Conservation (phyloP, 495 filamentous ascomycete species). For the Cercophora samala region DNA sequence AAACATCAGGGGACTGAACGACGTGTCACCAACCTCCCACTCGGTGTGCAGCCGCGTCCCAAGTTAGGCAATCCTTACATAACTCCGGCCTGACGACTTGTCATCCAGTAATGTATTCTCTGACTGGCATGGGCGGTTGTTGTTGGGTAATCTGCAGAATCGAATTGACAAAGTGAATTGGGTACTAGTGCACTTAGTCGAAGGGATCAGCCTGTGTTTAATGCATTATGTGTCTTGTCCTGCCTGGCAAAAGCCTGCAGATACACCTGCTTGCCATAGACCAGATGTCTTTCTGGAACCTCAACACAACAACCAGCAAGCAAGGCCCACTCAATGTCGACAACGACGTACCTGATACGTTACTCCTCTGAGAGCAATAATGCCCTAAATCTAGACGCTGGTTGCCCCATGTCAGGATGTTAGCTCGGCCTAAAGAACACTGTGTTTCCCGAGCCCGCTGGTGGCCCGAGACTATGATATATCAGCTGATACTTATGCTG, state of each 20-base stretch:
- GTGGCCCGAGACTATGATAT: neutral
- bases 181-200: neutral
- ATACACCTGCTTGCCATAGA: neutral
- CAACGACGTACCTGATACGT: no score
- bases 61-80: constrained; percentile 26
- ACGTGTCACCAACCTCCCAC: neutral
- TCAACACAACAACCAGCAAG: no score
- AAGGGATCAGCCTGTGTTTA: neutral
- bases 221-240: no score
- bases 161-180: neutral
- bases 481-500: neutral
- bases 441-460: neutral
- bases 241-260: no score
- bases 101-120: neutral
- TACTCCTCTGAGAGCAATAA: no score
- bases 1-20: constrained; percentile 8
- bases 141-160: neutral
- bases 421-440: neutral
- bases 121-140: neutral
- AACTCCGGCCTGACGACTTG: constrained; percentile 4
- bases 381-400: no score
- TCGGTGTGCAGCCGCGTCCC: constrained; percentile 6
- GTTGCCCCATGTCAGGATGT: no score
- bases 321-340: no score
- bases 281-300: neutral